Conservation (phyloP, 2,329 filamentous ascomycete species). For the Daldinia sp. region DNA sequence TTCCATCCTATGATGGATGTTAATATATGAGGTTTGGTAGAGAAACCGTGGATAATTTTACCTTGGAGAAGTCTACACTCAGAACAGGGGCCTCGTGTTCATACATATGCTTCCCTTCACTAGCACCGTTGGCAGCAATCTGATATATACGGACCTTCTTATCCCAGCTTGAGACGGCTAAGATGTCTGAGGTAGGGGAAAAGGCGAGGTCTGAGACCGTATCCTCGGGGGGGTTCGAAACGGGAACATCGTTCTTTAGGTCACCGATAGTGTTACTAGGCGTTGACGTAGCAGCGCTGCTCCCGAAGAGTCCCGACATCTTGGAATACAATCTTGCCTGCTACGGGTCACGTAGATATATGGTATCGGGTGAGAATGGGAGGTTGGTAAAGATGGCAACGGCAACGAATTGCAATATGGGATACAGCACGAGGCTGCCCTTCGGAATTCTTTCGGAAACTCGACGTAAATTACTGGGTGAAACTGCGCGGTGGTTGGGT, state of each 20-base stretch:
- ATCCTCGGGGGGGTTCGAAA: conserved; percentile 85
- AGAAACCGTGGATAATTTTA: conserved; percentile 58
- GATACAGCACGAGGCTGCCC: conserved; percentile 8
- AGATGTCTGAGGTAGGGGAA: conserved; percentile 73
- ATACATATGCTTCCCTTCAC: conserved; percentile 86
- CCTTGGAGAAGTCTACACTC: conserved; percentile 88
- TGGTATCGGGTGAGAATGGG: background rate
- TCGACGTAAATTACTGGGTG: background rate
- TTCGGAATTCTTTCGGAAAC: background rate
- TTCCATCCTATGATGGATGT: conserved; percentile 77
- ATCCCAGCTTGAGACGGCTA: conserved; percentile 95
- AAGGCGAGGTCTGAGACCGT: conserved; percentile 90
- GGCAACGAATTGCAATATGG: background rate
- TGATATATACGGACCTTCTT: conserved; percentile 98
- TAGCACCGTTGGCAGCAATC: conserved; percentile 80
- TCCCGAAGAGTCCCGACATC: conserved; percentile 75
- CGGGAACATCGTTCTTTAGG: conserved; percentile 86
- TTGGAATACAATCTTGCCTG: conserved; percentile 38
- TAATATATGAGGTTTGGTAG: background rate
- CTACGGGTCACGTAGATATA: background rate
- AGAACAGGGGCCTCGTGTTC: conserved; percentile 89
- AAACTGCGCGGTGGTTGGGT: background rate
- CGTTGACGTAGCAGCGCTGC: conserved; percentile 64
- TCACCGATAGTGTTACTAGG: conserved; percentile 83
- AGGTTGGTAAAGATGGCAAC: background rate